Base-by-base conservation (phyloP, 768 basidiomycete species). In the Tephrocybe sp. region DNA sequence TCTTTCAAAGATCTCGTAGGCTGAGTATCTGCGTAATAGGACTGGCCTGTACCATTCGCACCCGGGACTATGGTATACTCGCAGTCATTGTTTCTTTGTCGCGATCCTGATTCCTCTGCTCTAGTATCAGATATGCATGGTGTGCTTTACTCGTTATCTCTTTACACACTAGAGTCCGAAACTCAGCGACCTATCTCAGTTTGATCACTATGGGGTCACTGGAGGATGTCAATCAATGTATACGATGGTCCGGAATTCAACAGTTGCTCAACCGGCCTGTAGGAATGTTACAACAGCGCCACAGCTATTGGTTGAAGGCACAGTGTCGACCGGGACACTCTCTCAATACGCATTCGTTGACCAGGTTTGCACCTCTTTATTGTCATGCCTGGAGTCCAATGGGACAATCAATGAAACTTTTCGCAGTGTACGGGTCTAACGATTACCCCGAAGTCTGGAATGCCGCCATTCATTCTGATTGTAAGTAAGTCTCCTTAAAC, bases 71-170 rank as follows among this genome's bases (percentile, higher is more conserved):
- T 67, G 59, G 69, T 70, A 42, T 21, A 61, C 32, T 15, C 30
- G 9, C 38, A 8, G 10, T 36, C 34, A 30, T 5, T 36, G 15
- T 14, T 14, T 30, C 7, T 36, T 36, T 36, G 34, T 36, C 15
- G 28, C 15, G 8, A 36, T 36, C 15, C 6, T 5, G 15, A n/a
- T 36, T 9, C 34, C 4, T 56, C 18, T 49, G 14, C 3, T 18
- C 9, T 62, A 74, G 71, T 82, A 79, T 62, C 78, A 82, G 61
- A 78, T 80, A 53, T 82, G 80, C 70, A 80, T 82, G 79, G 79
- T 80, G 48, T 30, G 62, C 30, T 26, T 15, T 24, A n/a, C n/a
- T 37, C 25, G 14, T 18, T 33, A 25, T n/a, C 28, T 32, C 4
- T 12, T 36, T 5, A 4, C 9, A 8, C 4, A 14, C 8, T 8